These are phyloP conservation scores for Pseudopithomyces maydicus DNA, from an alignment of 2,329 filamentous ascomycete genomes.

Conservation along the genomic window DNA sequence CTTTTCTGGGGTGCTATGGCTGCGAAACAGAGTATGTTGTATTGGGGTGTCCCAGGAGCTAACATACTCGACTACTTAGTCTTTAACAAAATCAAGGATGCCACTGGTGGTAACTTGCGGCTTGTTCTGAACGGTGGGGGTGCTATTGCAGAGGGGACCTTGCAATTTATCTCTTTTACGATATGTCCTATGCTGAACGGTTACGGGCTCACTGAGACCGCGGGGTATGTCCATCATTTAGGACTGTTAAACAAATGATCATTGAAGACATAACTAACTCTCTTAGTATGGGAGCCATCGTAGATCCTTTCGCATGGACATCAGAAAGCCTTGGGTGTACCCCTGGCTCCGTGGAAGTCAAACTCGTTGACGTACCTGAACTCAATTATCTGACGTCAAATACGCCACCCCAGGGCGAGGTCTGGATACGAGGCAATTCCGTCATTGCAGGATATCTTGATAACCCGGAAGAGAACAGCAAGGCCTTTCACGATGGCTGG, in stretches of 20 bases:
- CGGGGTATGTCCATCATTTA: no score
- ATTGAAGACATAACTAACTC: no score
- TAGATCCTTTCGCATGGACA: constrained; percentile 84
- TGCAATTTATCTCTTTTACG: constrained; percentile 87
- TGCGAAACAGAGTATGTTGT: constrained; percentile 65
- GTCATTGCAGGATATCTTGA: constrained; percentile 82
- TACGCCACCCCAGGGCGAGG: constrained; percentile 85
- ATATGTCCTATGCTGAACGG: constrained; percentile 93
- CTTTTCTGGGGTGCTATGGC: constrained; percentile 76
- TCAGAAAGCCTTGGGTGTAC: constrained; percentile 77
- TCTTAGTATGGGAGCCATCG: constrained; percentile 80
- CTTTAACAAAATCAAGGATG: constrained; percentile 88
- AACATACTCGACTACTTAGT: constrained; percentile 78
- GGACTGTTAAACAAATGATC: no score
- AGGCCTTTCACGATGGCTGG: constrained; percentile 83
- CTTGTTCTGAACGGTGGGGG: constrained; percentile 95
- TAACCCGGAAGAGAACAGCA: constrained; percentile 81
- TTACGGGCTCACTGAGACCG: constrained; percentile 94
- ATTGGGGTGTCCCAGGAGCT: constrained; percentile 66
- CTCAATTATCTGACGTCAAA: constrained; percentile 79
- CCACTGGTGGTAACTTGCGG: constrained; percentile 85
- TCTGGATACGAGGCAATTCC: constrained; percentile 80
- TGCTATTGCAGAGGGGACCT: constrained; percentile 84
- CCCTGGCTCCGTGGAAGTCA: constrained; percentile 79
- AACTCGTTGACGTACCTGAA: constrained; percentile 88